Conservation (phyloP, 176 grass and related monocot genomes). For the Tuctoria greenei region DNA sequence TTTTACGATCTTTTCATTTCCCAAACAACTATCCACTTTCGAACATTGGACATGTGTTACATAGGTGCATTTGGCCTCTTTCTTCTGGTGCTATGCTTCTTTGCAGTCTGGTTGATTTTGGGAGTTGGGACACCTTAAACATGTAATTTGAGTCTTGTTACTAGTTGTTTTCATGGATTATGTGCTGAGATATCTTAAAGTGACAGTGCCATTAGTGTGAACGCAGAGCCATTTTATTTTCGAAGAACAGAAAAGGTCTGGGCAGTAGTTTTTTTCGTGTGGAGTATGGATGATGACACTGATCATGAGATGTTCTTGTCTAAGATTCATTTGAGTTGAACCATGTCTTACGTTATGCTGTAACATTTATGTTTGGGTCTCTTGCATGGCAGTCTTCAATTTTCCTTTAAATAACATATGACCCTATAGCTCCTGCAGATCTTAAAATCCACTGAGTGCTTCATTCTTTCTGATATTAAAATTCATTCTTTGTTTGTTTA, state of each 20-base stretch:
- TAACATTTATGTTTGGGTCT: constrained; percentile 10
- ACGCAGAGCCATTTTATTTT: neutral
- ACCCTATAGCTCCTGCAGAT: neutral
- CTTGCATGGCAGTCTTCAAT: neutral
- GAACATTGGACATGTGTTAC: neutral
- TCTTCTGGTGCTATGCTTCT: neutral
- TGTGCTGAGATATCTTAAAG: neutral
- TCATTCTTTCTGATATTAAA: neutral
- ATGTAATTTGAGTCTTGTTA: neutral
- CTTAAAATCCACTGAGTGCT: neutral
- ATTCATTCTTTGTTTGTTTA: constrained; percentile 35
- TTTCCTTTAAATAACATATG: constrained; percentile 10
- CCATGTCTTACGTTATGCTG: neutral
- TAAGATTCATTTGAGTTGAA: neutral
- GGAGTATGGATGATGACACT: neutral
- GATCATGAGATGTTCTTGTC: neutral
- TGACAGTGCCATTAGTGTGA: neutral
- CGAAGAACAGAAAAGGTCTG: neutral
- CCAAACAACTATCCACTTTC: neutral
- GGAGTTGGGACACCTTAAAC: neutral
- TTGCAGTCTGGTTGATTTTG: neutral
- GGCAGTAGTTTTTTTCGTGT: neutral
- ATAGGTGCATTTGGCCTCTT: neutral
- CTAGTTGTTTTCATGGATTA: neutral
- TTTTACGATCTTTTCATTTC: neutral